Base-by-base conservation (phyloP, 768 basidiomycete genomes). In the Mycena vulgaris region DNA sequence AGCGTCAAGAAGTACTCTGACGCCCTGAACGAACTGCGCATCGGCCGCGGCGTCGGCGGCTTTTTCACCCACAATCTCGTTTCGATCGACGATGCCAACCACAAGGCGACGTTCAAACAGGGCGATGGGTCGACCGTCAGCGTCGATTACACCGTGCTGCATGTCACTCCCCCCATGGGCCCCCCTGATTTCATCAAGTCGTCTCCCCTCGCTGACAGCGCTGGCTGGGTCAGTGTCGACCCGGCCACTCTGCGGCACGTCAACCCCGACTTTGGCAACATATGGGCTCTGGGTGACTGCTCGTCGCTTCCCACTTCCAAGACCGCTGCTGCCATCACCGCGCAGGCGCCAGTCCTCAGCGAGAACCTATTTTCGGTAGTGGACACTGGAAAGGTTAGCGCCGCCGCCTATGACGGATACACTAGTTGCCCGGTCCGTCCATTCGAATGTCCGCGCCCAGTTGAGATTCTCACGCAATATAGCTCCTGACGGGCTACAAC, bases 1-100 rank as follows among this genome's bases (percentile, higher is more conserved):
- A 89, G 90, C 74, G 97, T 98, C 63, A 96, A 96, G 77, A 97
- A 99, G 80, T 99, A 99, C 82, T 92, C 95, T 4, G 93, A 97
- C 70, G 95, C 92, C 6, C 86, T 99, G 52, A 87, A 98, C 52
- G 83, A 85, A 23, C 84, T 99, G 63, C 90, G 97, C 49, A 76
- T 91, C 45, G 81, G 94, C 75, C 93, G 97, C 52, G 91, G 92
- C 67, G 87, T 99, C 65, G 90, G 88, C n/a, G 96, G 88, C 0
- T 80, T 88, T 68, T 98, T 99, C 82, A 87, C 88, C 71, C 93
- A 94, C 82, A 94, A 98, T 78, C 89, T 99, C 64, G 83, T 92
- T 64, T 84, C 92, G 39, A 81, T 99, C 68, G 92, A 97, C 80
- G 76, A 86, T 13, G 80, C 80, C n/a, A 89, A 90, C 72, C 90